Evolutionary conservation across 2,329 filamentous ascomycete species (phyloP), one percentile per base, ranked within the genome.

Genomic region (Grosmannia serpens): DNA sequence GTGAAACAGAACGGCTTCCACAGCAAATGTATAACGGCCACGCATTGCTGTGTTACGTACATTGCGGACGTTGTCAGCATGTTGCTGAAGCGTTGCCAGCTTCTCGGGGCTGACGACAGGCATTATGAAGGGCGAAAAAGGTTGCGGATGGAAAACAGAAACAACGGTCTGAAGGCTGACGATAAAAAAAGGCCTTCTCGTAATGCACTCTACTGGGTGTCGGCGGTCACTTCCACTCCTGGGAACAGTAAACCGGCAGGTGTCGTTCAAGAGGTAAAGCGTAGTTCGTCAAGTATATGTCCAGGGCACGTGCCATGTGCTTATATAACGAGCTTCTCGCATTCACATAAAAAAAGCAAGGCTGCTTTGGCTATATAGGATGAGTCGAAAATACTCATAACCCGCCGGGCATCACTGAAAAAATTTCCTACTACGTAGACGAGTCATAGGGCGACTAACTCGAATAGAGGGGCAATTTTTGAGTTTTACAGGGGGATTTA

Each of bases 31-130:
- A n/a, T 20, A 38, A 2, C 26, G 33, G 1, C 17, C n/a, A 20
- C 2, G 51, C 11, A 33, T 27, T 17, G 11, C 22, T n/a, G 13
- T 8, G 20, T 44, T 20, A 50, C 83, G 71, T 78, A 95, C 91
- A 81, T 99, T 99, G 77, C 94, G 84, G 70, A 99, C 87, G 73
- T 91, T 88, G 64, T 91, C 84, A 66, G 91, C 84, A 70, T 91
- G 87, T 71, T 85, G 84, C 78, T 99, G 94, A 66, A 99, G 84
- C 73, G 85, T 83, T 65, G 94, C 88, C 69, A 99, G 83, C 78
- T 95, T 91, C 65, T 96, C 89, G 63, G 91, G 85, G 63, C 84
- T 87, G 65, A 99, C 90, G 64, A 96, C 86, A 64, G 94, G 92
- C 94, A 99, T 99, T 17, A 22, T 55, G 53, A 47, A 10, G 26